phyloP scores from a whole-genome alignment of 306 rosid species.

The Cicer chorassanicum region DNA sequence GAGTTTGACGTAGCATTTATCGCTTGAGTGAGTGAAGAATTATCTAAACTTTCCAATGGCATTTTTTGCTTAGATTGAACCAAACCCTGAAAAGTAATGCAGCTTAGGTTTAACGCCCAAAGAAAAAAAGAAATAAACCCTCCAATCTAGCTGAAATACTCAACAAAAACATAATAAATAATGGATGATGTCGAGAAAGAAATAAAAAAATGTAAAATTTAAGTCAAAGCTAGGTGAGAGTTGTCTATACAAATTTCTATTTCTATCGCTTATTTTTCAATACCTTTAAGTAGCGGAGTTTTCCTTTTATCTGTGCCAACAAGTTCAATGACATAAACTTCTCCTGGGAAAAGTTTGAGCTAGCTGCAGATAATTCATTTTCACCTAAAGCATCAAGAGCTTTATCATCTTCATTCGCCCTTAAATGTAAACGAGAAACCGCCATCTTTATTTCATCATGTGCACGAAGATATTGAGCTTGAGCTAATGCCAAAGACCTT shows the following conservation, averaged over 20 bases:
- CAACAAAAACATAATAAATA: not conserved
- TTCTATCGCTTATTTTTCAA: constrained; percentile 25
- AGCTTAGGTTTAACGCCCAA: constrained; percentile 32
- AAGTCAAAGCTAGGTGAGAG: too few species aligned
- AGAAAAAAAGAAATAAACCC: constrained; percentile 38
- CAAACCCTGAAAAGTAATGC: constrained; percentile 69
- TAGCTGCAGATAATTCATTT: constrained; percentile 73
- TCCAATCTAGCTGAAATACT: constrained; percentile 10
- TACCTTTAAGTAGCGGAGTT: constrained; percentile 94
- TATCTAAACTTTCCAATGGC: constrained; percentile 51
- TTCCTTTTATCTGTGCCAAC: constrained; percentile 79
- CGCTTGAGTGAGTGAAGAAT: constrained; percentile 57
- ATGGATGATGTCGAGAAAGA: too few species aligned
- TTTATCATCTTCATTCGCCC: constrained; percentile 68
- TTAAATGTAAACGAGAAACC: constrained; percentile 67
- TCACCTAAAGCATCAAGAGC: constrained; percentile 73
- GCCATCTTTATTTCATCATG: constrained; percentile 98
- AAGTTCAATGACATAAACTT: constrained; percentile 74
- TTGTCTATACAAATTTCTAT: not conserved
- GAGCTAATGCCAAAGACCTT: constrained; percentile 88
- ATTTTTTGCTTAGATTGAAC: constrained; percentile 71
- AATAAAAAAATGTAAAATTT: too few species aligned
- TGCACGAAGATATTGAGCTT: constrained; percentile 87
- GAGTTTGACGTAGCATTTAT: constrained; percentile 46
- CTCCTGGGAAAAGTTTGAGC: constrained; percentile 70